Percentiles rank a stretch among this genome's conserved stretches.
phyloP scores from a whole-genome alignment of 1,284 basidiomycete species.

The Wolfiporia cocos region DNA sequence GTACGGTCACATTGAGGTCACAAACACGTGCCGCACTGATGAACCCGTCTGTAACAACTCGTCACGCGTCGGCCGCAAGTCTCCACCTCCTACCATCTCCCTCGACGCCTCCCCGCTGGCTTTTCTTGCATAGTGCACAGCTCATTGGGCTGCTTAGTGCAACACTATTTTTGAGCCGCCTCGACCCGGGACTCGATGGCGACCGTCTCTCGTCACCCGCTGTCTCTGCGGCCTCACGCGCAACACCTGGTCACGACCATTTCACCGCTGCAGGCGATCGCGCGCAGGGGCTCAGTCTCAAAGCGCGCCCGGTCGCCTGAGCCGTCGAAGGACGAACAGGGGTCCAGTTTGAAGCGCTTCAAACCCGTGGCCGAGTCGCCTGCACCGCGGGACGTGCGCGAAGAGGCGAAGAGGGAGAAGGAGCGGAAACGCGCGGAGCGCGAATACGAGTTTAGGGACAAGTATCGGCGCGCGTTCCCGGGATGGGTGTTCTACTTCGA shows the following conservation, averaged over 20 bases:
- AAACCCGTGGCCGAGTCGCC: conserved; percentile 24
- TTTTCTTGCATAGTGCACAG: conserved; percentile 6
- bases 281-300: conserved; percentile 17
- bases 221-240: conserved; percentile 20
- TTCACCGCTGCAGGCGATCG: conserved; percentile 14
- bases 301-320: conserved; percentile 70
- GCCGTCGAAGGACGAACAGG: conserved; percentile 27
- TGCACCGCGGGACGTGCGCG: conserved; percentile 19
- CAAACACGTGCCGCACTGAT: conserved; percentile 12
- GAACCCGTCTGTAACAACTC: too few species aligned
- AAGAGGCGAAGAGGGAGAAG: conserved; percentile 30
- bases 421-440: conserved; percentile 41
- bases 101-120: conserved; percentile 7
- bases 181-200: conserved; percentile 13
- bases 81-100: conserved; percentile 4
- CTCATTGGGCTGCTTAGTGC: too few species aligned
- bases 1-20: conserved; percentile 4
- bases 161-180: too few species aligned
- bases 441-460: conserved; percentile 73
- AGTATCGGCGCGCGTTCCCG: conserved; percentile 84
- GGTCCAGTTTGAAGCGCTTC: conserved; percentile 27
- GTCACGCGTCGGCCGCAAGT: conserved; percentile 18
- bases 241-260: conserved; percentile 15
- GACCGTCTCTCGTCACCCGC: conserved; percentile 18
- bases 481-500: conserved; percentile 86